Base-by-base conservation (phyloP, 257 asterid species). In the Craterostigma plantagineum region DNA sequence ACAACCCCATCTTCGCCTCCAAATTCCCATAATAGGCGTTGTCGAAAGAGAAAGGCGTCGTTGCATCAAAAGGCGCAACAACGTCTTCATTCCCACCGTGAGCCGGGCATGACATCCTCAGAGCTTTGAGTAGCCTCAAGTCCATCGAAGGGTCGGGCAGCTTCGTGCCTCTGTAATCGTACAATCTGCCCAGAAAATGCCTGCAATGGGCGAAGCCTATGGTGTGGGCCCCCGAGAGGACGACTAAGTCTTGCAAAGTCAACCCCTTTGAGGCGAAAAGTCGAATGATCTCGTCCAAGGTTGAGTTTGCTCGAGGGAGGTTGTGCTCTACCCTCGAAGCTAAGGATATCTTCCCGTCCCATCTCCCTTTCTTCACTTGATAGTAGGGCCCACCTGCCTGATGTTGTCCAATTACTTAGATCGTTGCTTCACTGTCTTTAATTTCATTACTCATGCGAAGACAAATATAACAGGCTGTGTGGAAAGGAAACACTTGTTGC, bases 191-290 rank as follows among this genome's bases (percentile, higher is more conserved):
- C 48, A 75, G 64, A 42, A 90, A 80, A 18, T 90, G 72, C 42
- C 64, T 75, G 70, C 99, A 90, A 11, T 83, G 92, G 4, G 94
- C 82, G 43, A 83, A 90, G 18, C 99, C 95, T 39, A 90, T 79
- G n/a, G 95, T 66, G 62, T 90, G 99, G 1, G 99, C 95, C 7
- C 99, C 99, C 0, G 95, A 79, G 33, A 90, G 83, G 59, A 66
- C 70, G 0, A 79, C 94, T 17, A 90, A 56, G 72, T 90, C 95
- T 14, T 83, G 61, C 0, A 66, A 49, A 3, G 85, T 70, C 35
- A 90, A 63, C 34, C 95, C 95, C 66, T 90, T 90, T 3, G 95
- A 69, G 14, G 54, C 58, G 56, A 90, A 90, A 30, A 83, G 74
- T 12, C 45, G 68, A 9, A 79, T 30, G 7, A 79, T 74, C 16